Evolutionary conservation across 257 asterid species (phyloP).

Genomic region (Rubia yunnanensis): DNA sequence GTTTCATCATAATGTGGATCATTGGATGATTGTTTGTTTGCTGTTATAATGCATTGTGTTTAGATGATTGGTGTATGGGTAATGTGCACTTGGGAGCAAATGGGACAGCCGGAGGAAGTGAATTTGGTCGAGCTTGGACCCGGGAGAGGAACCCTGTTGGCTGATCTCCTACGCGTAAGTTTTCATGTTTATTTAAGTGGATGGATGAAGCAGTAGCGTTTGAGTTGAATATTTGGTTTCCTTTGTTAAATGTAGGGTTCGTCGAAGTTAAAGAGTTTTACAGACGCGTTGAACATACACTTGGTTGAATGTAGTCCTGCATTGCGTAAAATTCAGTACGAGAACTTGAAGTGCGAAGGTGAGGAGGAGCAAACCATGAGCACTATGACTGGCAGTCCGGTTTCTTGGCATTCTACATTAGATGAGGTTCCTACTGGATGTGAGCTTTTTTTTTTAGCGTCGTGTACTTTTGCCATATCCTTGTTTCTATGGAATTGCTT

Average conservation of each 20-base stretch:
- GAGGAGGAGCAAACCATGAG: constrained; percentile 34
- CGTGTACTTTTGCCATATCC: background rate
- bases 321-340: constrained; percentile 62
- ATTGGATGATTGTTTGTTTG: background rate
- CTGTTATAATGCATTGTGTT: constrained; percentile 8
- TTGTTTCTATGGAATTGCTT: background rate
- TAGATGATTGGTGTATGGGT: constrained; percentile 97
- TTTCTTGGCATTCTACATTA: constrained; percentile 83
- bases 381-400: constrained; percentile 57
- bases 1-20: background rate
- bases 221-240: background rate
- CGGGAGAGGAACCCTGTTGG: constrained; percentile 94
- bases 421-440: constrained; percentile 93
- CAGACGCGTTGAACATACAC: constrained; percentile 66
- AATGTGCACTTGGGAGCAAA: constrained; percentile 99
- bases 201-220: no score
- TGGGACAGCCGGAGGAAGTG: constrained; percentile 74
- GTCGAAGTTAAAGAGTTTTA: constrained; percentile 70
- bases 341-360: constrained; percentile 57
- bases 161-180: constrained; percentile 89
- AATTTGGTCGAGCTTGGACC: constrained; percentile 97
- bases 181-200: no score
- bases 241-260: constrained; percentile 38
- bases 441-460: constrained; percentile 28
- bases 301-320: constrained; percentile 94